Evolutionary conservation across 1,284 basidiomycete species (phyloP).

Genomic region (Ganoderma lucidum): DNA sequence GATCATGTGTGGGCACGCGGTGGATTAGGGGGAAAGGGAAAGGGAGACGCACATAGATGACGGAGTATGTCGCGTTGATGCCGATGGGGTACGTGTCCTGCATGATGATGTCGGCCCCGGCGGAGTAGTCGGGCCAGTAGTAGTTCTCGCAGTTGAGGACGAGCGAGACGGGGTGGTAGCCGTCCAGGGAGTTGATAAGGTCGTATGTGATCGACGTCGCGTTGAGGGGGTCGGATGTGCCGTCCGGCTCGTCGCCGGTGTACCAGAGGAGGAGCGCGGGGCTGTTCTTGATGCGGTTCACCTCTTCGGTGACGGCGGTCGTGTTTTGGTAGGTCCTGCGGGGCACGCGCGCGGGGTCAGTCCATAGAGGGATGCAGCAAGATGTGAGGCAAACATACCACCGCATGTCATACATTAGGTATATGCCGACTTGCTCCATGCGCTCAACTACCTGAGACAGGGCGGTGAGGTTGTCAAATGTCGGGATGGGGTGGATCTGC

Average conservation of each 20-base stretch:
- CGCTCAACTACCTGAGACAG: constrained; percentile 66
- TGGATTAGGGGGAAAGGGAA: no score
- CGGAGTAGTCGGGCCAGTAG: constrained; percentile 63
- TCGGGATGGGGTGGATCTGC: constrained; percentile 71
- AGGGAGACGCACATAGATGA: constrained; percentile 45
- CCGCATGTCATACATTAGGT: constrained; percentile 83
- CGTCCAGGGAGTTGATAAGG: constrained; percentile 72
- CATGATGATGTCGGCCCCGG: constrained; percentile 69
- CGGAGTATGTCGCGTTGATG: constrained; percentile 74
- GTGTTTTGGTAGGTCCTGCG: constrained; percentile 69
- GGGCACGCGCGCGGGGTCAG: neutral
- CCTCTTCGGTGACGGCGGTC: constrained; percentile 69
- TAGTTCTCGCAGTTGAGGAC: constrained; percentile 81
- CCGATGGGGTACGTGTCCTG: constrained; percentile 67
- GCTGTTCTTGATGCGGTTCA: constrained; percentile 69
- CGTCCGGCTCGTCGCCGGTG: constrained; percentile 81
- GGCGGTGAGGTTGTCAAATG: constrained; percentile 64
- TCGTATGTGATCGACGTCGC: constrained; percentile 65
- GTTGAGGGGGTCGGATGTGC: constrained; percentile 68
- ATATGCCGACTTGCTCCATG: constrained; percentile 77
- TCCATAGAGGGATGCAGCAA: neutral
- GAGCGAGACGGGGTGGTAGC: constrained; percentile 79
- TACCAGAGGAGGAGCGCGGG: constrained; percentile 80
- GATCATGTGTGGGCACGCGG: no score
- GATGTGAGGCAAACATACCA: constrained; percentile 49